Evolutionary conservation across 495 filamentous ascomycete genomes (phyloP), one percentile per base, ranked within the genome.

Genomic region (Pseudomonodictys pantanalensis): DNA sequence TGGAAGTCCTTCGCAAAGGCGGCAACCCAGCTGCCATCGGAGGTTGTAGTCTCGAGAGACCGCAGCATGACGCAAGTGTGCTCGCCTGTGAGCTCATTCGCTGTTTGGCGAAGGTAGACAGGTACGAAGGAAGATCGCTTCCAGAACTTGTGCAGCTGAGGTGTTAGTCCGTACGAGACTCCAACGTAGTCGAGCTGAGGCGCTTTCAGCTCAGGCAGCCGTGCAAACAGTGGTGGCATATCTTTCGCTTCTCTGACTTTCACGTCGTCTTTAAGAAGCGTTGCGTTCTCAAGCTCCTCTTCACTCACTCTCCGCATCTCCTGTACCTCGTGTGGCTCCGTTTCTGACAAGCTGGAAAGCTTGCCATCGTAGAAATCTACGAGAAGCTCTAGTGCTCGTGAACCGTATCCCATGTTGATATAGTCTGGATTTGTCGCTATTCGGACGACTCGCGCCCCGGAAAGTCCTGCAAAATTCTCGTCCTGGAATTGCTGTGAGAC

Each of bases 401-500:
- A 89, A 18, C 95, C 95, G 68, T 97, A 97, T 6, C 95, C 95
- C 92, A 95, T 97, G 45, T 79, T 81, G n/a, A 79, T 79, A 65
- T 96, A 97, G 46, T 97, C 92, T 0, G 95, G 95, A 70, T 97
- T 95, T 0, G 93, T 97, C 6, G 95, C 95, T 57, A 99, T 97
- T 20, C 95, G 86, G 25, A 99, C 91, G 39, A 99, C 77, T 28
- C 95, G 83, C 30, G 92, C 95, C 33, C 95, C 95, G 6, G 91
- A 96, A 15, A 97, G 81, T 55, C 88, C 86, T 23, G 93, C 93
- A 65, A 99, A 99, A 52, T 95, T 89, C 62, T 95, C 90, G 66
- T 99, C 95, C 70, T 97, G 95, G 76, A 96, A 99, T 72, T 99
- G 95, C 71, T 97, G 93, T 70, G 89, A 92, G 52, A 99, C 89